Evolutionary conservation across 495 filamentous ascomycete species (phyloP), one percentile per base, ranked within the genome.

Genomic region (Ascodesmis nigricans): DNA sequence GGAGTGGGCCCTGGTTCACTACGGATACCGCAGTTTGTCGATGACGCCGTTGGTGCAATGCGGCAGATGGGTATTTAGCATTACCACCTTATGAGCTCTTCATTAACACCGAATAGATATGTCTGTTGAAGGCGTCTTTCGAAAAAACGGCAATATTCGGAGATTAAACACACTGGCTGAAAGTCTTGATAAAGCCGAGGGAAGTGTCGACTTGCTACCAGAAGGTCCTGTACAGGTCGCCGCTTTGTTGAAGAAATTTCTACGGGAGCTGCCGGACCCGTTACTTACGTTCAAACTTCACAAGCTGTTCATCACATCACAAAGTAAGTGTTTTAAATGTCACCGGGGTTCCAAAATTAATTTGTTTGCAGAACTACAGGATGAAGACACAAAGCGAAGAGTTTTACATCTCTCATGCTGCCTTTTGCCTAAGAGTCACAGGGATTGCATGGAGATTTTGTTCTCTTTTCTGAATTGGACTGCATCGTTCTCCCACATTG

Each of bases 391-490:
- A 51, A 69, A 78, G 32, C 69, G 74, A 45, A 71, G 83, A 18
- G 70, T 92, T 31, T 60, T 99, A 15, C 87, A 99, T 55, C 60
- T 95, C 26, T 69, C 80, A 9, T 95, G 83, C 57, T 99, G 87
- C 58, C 60, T 99, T 26, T 62, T 99, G 3, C 87, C 87, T 3
- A 93, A 95, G 45, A 60, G 71, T 27, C 80, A 99, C 53, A 75
- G 87, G 35, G 87, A 99, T 54, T 81, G 75, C 14, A 67, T 99
- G 58, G 87, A 99, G 53, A 77, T 99, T 33, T 58, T 99, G 0
- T 93, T 91, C 55, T 71, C 68, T 9, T 99, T 99, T 62, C 62
- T 99, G n/a, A 91, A 87, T 49, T 99, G 90, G 90, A 78, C 75
- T 9, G 79, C 82, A 8, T 92, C 87, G 4, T 99, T 99, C 60